Conservation (phyloP, 306 rosid species). For the Dalbergia oliveri region DNA sequence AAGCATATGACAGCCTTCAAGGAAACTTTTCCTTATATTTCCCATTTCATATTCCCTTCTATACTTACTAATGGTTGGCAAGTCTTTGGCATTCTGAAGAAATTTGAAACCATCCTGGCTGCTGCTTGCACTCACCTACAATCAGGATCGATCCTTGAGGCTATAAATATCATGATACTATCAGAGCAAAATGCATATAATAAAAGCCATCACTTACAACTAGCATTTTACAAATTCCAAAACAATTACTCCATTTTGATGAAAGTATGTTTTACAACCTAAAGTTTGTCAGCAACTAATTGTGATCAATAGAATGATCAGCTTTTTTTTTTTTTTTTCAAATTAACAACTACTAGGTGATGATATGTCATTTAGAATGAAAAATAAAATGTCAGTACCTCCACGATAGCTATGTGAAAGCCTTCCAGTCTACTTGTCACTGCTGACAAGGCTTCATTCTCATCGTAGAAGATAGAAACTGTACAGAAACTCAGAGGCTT, state of each 20-base stretch:
- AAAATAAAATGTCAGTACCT: slow-evolving; percentile 58
- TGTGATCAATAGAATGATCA: slow-evolving; percentile 18
- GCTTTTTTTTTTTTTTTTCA: slow-evolving; percentile 15
- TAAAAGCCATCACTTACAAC: slow-evolving; percentile 7
- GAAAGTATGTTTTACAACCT: slow-evolving; percentile 9
- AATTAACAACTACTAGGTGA: slow-evolving; percentile 15
- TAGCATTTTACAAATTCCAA: slow-evolving; percentile 26
- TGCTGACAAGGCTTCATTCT: slow-evolving; percentile 75
- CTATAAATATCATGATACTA: slow-evolving; percentile 24
- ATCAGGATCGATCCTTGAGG: slow-evolving; percentile 5
- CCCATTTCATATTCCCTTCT: slow-evolving; percentile 11
- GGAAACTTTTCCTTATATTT: slow-evolving; percentile 3
- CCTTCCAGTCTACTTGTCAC: slow-evolving; percentile 66
- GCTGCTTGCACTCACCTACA: slow-evolving; percentile 71
- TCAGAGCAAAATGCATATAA: slow-evolving; percentile 26
- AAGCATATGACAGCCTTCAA: slow-evolving; percentile 7
- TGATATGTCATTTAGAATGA: not conserved
- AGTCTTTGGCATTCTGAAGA: slow-evolving; percentile 86
- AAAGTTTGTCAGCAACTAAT: slow-evolving; percentile 6
- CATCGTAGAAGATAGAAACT: slow-evolving; percentile 73
- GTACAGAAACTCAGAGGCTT: slow-evolving; percentile 40
- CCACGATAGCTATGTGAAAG: slow-evolving; percentile 84
- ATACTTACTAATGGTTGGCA: slow-evolving; percentile 93
- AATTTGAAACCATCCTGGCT: slow-evolving; percentile 70
- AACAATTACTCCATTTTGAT: slow-evolving; percentile 1